phyloP scores from a whole-genome alignment of 768 basidiomycete genomes.

The Phaeotremella fagi region DNA sequence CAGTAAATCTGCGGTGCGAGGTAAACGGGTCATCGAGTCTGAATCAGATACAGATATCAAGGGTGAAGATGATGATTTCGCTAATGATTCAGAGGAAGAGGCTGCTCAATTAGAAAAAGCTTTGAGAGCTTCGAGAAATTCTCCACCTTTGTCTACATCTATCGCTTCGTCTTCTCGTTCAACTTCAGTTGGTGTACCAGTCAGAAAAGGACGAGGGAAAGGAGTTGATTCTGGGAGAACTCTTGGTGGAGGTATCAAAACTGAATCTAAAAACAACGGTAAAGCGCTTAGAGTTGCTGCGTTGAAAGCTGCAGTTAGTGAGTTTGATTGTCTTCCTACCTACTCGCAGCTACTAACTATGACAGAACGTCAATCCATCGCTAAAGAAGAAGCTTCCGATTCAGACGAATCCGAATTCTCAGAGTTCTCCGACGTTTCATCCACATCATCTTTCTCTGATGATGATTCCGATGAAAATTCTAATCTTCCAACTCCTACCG shows the following conservation, averaged over 20 bases:
- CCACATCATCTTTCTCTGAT: conserved; percentile 2
- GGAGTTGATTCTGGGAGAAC: not conserved
- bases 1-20: conserved; percentile 5
- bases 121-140: conserved; percentile 16
- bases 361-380: not conserved
- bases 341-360: no score
- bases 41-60: conserved; percentile 14
- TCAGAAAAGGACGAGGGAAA: not conserved
- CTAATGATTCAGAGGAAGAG: conserved; percentile 39
- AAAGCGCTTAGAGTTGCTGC: conserved; percentile 1
- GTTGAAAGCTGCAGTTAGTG: conserved; percentile 21
- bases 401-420: conserved; percentile 2
- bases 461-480: conserved; percentile 2
- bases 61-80: conserved; percentile 26
- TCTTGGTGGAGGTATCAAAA: not conserved
- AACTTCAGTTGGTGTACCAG: not conserved
- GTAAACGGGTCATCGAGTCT: no score
- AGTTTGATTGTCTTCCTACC: not conserved
- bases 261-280: conserved; percentile 1
- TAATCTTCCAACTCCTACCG: not conserved
- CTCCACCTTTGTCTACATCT: not conserved
- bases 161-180: conserved; percentile 2
- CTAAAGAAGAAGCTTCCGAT: conserved; percentile 1
- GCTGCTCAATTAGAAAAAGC: conserved; percentile 26
- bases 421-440: conserved; percentile 3